A percentile compares a stretch with the other conserved stretches of the same genome.
Evolutionary conservation across 2,329 filamentous ascomycete species (phyloP).

Genomic region (Phoma sp.): DNA sequence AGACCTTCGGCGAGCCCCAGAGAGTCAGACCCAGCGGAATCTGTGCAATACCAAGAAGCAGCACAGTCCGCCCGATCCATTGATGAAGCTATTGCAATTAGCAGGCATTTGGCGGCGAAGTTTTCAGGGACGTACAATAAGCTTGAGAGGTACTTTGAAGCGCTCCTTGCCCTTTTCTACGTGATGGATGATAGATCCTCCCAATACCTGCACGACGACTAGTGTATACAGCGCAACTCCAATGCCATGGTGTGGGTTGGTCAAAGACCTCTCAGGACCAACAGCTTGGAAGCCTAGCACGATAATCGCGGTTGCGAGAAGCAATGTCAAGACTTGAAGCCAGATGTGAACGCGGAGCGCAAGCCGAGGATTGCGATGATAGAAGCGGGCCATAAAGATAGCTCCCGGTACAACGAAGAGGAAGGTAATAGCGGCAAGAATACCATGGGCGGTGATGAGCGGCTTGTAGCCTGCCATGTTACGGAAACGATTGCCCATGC

Average conservation of each 20-base stretch:
- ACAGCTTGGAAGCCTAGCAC: constrained; percentile 80
- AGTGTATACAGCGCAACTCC: constrained; percentile 78
- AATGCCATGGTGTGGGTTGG: constrained; percentile 86
- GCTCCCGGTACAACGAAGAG: constrained; percentile 74
- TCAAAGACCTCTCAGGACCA: constrained; percentile 71
- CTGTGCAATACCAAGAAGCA: constrained; percentile 83
- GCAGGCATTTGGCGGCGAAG: neutral
- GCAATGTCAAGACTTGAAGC: constrained; percentile 71
- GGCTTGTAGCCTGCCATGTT: constrained; percentile 71
- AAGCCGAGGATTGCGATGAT: constrained; percentile 64
- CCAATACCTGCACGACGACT: constrained; percentile 72
- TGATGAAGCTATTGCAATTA: constrained; percentile 73
- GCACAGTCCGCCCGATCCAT: constrained; percentile 80
- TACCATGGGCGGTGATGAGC: constrained; percentile 73
- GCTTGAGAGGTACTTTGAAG: constrained; percentile 62
- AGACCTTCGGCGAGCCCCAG: constrained; percentile 83
- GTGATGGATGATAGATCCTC: constrained; percentile 68
- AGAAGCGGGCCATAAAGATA: constrained; percentile 77
- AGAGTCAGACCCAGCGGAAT: constrained; percentile 87
- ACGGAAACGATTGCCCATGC: constrained; percentile 82
- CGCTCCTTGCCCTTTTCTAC: constrained; percentile 59
- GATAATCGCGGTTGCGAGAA: constrained; percentile 73
- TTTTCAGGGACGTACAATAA: constrained; percentile 55
- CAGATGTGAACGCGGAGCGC: constrained; percentile 76
- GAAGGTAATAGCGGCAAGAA: constrained; percentile 75